These are phyloP conservation scores for Vitis labrusca DNA, from an alignment of 164 flowering plant species.

Conservation along the genomic window DNA sequence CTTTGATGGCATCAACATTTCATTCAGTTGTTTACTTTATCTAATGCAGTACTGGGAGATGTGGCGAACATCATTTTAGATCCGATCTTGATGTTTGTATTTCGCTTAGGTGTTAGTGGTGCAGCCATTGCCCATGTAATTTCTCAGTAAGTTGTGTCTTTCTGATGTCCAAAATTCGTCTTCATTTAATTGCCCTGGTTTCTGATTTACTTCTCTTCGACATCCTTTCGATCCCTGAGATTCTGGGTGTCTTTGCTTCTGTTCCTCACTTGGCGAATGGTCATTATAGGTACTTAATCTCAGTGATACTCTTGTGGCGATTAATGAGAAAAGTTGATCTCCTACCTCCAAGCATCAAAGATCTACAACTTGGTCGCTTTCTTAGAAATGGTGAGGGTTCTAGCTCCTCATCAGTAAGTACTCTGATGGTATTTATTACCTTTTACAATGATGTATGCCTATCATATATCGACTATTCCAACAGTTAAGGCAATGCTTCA, in stretches of 20 bases:
- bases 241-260: not conserved
- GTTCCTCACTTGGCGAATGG: not conserved
- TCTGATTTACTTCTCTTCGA: not conserved
- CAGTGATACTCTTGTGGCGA: constrained; percentile 19
- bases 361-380: constrained; percentile 26
- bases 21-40: not conserved
- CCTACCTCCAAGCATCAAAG: constrained; percentile 30
- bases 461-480: too few species aligned
- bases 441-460: too few species aligned
- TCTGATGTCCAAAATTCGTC: not conserved
- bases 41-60: constrained; percentile 30
- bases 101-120: constrained; percentile 29
- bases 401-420: not conserved
- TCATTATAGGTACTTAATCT: constrained; percentile 25
- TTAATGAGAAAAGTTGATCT: constrained; percentile 22
- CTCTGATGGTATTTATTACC: too few species aligned
- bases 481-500: too few species aligned
- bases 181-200: not conserved
- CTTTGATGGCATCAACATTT: not conserved
- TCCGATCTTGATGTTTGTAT: constrained; percentile 26
- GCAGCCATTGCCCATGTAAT: constrained; percentile 40
- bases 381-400: constrained; percentile 24
- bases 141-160: constrained; percentile 29
- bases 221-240: not conserved
- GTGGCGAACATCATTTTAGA: constrained; percentile 28